phyloP scores from a whole-genome alignment of 495 filamentous ascomycete species.

The Collariella sp. region DNA sequence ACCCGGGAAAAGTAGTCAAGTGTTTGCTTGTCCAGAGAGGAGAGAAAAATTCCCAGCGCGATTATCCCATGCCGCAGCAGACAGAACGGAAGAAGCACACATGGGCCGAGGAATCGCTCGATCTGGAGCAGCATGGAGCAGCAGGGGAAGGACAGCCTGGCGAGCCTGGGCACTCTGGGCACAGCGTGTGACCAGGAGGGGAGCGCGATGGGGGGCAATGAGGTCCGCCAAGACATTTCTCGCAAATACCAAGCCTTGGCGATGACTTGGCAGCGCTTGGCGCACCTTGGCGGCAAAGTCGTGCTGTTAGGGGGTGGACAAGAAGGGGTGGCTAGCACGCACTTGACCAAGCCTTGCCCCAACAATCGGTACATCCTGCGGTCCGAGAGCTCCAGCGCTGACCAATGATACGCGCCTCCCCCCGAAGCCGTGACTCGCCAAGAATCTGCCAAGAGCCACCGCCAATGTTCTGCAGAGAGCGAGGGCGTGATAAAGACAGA shows the following conservation, averaged over 20 bases:
- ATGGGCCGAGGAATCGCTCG: conserved; percentile 8
- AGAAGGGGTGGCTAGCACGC: background rate
- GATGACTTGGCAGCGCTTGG: conserved; percentile 23
- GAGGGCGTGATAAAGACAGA: conserved; percentile 40
- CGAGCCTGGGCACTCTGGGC: conserved; percentile 9
- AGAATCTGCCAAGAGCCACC: conserved; percentile 38
- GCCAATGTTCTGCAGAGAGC: conserved; percentile 37
- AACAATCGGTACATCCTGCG: conserved; percentile 14
- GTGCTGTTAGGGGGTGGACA: conserved; percentile 17
- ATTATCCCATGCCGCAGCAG: background rate
- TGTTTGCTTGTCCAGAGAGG: background rate
- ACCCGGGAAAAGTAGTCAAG: background rate
- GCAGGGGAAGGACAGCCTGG: background rate
- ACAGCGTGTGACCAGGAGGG: conserved; percentile 22
- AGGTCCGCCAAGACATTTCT: conserved; percentile 23
- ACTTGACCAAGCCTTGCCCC: background rate
- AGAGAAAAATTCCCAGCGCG: background rate
- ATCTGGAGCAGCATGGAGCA: conserved; percentile 1
- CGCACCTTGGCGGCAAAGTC: conserved; percentile 17
- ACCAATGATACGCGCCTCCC: conserved; percentile 22
- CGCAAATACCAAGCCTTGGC: conserved; percentile 31
- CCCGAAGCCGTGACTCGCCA: conserved; percentile 34
- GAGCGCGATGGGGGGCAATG: conserved; percentile 12
- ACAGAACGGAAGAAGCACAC: background rate
- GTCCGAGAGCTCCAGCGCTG: conserved; percentile 8